phyloP scores from a whole-genome alignment of 345 rosid species.

The Euphorbia pulcherrima region DNA sequence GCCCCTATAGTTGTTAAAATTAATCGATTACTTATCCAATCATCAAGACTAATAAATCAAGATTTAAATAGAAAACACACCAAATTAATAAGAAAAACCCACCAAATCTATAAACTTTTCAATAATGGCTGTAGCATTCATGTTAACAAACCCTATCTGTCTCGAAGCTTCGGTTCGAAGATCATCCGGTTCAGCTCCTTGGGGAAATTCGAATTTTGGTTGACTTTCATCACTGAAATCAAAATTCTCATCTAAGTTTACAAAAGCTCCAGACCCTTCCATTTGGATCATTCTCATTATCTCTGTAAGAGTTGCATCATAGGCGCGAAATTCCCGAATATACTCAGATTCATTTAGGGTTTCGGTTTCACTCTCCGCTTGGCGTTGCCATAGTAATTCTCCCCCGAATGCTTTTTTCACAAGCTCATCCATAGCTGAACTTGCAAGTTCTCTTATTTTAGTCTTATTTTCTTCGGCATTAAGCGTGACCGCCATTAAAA shows the following conservation, averaged over 20 bases:
- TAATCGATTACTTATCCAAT: not conserved
- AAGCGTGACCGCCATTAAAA: constrained; percentile 38
- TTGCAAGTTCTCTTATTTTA: constrained; percentile 24
- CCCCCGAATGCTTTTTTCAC: constrained; percentile 22
- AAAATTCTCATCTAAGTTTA: constrained; percentile 5
- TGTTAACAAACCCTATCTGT: constrained; percentile 21
- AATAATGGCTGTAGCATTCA: constrained; percentile 21
- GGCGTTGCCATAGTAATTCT: constrained; percentile 32
- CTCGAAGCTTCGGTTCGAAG: constrained; percentile 31
- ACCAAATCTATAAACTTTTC: constrained; percentile 42
- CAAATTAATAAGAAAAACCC: not conserved
- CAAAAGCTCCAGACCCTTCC: constrained; percentile 3
- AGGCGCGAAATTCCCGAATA: constrained; percentile 13
- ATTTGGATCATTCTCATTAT: constrained; percentile 29
- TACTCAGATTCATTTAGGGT: constrained; percentile 32
- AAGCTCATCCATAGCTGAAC: constrained; percentile 32
- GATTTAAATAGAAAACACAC: not conserved
- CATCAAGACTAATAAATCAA: not conserved
- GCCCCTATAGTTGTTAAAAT: constrained; percentile 29
- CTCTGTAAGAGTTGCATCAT: constrained; percentile 24
- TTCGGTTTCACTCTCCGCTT: constrained; percentile 4
- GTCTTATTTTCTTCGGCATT: constrained; percentile 23
- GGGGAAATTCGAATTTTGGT: not conserved
- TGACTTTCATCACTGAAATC: constrained; percentile 2
- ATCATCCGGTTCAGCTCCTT: not conserved